phyloP scores from a whole-genome alignment of 78 protist species.

The Anaeramoeba flamelloides region DNA sequence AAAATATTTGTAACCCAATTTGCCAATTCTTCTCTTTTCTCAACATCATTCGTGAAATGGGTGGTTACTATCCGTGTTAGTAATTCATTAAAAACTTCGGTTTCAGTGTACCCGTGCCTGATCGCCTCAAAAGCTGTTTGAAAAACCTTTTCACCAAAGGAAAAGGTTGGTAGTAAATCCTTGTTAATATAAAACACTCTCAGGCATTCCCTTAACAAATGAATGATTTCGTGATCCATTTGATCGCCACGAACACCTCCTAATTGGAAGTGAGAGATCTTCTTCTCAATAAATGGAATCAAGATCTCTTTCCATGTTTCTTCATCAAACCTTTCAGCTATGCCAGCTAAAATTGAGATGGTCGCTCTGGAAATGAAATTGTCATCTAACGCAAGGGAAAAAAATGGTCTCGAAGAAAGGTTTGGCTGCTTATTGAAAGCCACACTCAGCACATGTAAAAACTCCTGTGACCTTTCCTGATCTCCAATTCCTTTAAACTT shows the following conservation, averaged over 20 bases:
- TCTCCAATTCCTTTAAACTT: too few relatives aligned
- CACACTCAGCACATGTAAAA: neutral
- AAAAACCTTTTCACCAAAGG: neutral
- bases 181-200: neutral
- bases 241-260: neutral
- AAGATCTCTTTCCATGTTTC: neutral
- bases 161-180: neutral
- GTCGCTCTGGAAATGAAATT: neutral
- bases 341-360: neutral
- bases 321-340: neutral
- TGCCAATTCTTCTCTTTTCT: neutral
- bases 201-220: neutral
- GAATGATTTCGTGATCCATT: neutral
- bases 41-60: neutral
- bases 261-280: neutral
- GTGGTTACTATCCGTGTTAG: neutral
- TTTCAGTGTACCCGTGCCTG: neutral
- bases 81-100: neutral
- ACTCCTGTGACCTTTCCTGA: neutral
- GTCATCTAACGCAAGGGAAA: neutral
- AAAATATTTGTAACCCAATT: neutral
- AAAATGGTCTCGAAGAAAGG: neutral
- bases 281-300: neutral
- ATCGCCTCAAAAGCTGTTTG: neutral
- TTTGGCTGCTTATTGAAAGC: neutral